Percentiles rank a stretch among this genome's conserved stretches.
Evolutionary conservation across 1,284 basidiomycete genomes (phyloP).

Genomic region (Moniliella sp.): DNA sequence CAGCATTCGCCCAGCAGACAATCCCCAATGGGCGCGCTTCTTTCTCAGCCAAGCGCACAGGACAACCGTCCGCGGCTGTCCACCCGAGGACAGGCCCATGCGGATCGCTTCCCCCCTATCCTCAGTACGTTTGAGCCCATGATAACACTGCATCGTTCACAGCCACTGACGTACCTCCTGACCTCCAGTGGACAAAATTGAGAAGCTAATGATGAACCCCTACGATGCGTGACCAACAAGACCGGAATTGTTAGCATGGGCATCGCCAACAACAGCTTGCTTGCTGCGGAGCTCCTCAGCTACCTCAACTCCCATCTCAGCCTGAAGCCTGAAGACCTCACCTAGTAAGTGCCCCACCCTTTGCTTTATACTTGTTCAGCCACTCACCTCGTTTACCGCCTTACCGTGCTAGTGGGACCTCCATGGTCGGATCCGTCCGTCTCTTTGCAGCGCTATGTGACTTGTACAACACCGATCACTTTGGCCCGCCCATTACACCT

Average conservation of each 20-base stretch:
- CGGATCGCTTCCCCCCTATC: too few species aligned
- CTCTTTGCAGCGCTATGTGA: constrained; percentile 6
- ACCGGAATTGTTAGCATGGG: constrained; percentile 8
- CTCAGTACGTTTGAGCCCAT: too few species aligned
- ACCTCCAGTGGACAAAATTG: constrained; percentile 5
- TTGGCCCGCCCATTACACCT: constrained; percentile 2
- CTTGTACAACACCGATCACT: constrained; percentile 4
- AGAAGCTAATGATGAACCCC: constrained; percentile 4
- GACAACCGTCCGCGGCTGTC: too few species aligned
- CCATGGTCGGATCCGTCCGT: constrained; percentile 6
- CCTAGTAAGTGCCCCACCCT: not conserved
- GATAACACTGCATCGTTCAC: not conserved
- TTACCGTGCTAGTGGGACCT: constrained; percentile 7
- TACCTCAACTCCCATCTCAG: not conserved
- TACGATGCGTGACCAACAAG: constrained; percentile 3
- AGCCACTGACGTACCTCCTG: not conserved
- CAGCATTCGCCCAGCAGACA: too few species aligned
- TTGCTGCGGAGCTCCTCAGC: constrained; percentile 5
- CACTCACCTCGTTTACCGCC: not conserved
- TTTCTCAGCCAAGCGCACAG: too few species aligned
- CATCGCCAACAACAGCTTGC: constrained; percentile 9
- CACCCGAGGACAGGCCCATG: too few species aligned
- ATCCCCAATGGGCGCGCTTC: too few species aligned
- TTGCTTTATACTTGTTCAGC: constrained; percentile 1
- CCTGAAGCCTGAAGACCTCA: not conserved